A percentile compares a stretch with the other conserved stretches of the same genome.
Conservation (phyloP, 495 filamentous ascomycete species). For the Ascobolus immersus region DNA sequence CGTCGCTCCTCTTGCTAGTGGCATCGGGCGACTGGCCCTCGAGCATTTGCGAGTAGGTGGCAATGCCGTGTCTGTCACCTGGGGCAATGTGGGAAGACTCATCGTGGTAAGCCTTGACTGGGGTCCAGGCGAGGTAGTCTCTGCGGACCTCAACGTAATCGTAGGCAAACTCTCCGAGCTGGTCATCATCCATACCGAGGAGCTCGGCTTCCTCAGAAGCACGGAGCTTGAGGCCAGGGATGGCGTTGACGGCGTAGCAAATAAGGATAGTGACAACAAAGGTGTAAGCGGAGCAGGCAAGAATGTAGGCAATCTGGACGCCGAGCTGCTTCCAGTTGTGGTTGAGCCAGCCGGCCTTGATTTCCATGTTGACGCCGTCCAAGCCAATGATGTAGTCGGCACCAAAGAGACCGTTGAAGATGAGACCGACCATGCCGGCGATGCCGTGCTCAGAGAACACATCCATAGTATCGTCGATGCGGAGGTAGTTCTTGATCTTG, state of each 20-base stretch:
- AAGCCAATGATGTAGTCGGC: conserved; percentile 76
- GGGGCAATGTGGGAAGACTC: conserved; percentile 2
- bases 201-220: conserved; percentile 92
- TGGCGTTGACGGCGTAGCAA: conserved; percentile 58
- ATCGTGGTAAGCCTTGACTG: conserved; percentile 29
- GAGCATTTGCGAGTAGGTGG: conserved; percentile 17
- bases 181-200: conserved; percentile 95
- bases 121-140: conserved; percentile 94
- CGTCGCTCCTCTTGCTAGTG: too few relatives aligned
- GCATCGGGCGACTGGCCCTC: conserved; percentile 7
- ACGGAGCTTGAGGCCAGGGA: conserved; percentile 75
- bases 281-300: conserved; percentile 45
- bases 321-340: conserved; percentile 77
- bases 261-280: conserved; percentile 69
- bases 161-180: conserved; percentile 95
- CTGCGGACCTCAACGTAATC: conserved; percentile 96
- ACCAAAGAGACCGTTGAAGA: conserved; percentile 82
- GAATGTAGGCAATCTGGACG: conserved; percentile 73
- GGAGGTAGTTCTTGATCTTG: conserved; percentile 89
- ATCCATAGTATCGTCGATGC: conserved; percentile 91
- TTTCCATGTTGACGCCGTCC: conserved; percentile 69
- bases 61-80: conserved; percentile 22
- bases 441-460: conserved; percentile 95
- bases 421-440: conserved; percentile 71
- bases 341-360: conserved; percentile 59